These are phyloP conservation scores for Drechslerella dactyloides DNA, from an alignment of 2,329 filamentous ascomycete genomes.

Conservation along the genomic window DNA sequence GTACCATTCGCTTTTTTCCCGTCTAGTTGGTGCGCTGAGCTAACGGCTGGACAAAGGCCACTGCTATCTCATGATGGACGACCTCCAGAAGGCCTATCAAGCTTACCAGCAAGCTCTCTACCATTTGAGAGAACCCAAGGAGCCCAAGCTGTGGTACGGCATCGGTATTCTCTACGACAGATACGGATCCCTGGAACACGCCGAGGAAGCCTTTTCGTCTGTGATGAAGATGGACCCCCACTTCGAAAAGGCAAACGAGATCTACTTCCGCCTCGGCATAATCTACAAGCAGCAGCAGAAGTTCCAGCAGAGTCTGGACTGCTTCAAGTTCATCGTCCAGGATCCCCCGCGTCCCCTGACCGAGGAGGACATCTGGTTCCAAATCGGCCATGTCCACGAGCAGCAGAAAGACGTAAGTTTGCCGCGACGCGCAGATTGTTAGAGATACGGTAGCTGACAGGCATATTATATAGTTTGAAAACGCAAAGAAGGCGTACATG, in stretches of 20 bases:
- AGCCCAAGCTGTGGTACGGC: slow-evolving; percentile 97
- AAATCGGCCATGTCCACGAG: slow-evolving; percentile 98
- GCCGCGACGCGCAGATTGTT: not conserved
- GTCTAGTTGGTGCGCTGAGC: slow-evolving; percentile 37
- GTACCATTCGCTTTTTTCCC: slow-evolving; percentile 54
- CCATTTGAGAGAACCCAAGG: slow-evolving; percentile 92
- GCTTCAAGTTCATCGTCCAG: slow-evolving; percentile 96
- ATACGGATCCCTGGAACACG: slow-evolving; percentile 94
- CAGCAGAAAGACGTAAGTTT: slow-evolving; percentile 93
- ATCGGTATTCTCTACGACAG: slow-evolving; percentile 97
- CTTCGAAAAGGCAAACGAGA: slow-evolving; percentile 98
- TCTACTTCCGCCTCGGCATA: slow-evolving; percentile 98
- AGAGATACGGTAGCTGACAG: slow-evolving; percentile 7
- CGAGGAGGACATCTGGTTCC: slow-evolving; percentile 99
- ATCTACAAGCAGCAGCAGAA: slow-evolving; percentile 99
- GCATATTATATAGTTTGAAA: slow-evolving; percentile 73
- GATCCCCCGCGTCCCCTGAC: slow-evolving; percentile 90
- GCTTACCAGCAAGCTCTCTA: slow-evolving; percentile 96
- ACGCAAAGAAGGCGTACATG: slow-evolving; percentile 88
- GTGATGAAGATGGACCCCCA: slow-evolving; percentile 98
- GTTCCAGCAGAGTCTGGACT: slow-evolving; percentile 91
- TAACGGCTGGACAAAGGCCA: slow-evolving; percentile 68
- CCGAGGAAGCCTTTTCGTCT: slow-evolving; percentile 96
- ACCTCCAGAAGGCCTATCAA: slow-evolving; percentile 92
- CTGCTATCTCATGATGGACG: slow-evolving; percentile 98